Evolutionary conservation across 257 asterid genomes (phyloP).

Genomic region (Oldenlandia corymbosa): DNA sequence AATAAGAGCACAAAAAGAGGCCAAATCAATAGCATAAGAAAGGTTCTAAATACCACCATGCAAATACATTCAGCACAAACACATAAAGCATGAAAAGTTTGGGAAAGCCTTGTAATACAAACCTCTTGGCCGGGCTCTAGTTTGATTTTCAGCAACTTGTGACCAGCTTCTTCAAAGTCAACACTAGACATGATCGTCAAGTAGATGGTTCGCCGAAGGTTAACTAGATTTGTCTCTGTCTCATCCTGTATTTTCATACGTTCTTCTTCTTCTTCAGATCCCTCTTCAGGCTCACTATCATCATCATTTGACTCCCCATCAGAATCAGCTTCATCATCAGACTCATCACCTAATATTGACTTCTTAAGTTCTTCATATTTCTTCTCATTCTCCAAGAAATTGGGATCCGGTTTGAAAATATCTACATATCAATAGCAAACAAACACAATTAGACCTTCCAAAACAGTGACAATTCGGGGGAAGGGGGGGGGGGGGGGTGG

Average conservation of each 20-base stretch:
- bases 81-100: constrained; percentile 1
- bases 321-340: constrained; percentile 60
- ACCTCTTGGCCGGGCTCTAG: constrained; percentile 99
- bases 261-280: constrained; percentile 67
- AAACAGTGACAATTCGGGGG: no score
- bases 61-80: neutral
- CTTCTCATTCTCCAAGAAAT: constrained; percentile 72
- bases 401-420: constrained; percentile 81
- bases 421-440: constrained; percentile 30
- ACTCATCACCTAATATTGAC: constrained; percentile 83
- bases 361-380: constrained; percentile 78
- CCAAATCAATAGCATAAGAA: no score
- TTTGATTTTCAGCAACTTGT: constrained; percentile 74
- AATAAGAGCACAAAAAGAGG: no score
- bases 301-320: constrained; percentile 58
- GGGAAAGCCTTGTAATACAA: constrained; percentile 17
- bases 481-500: no score
- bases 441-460: neutral
- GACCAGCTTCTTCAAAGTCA: constrained; percentile 95
- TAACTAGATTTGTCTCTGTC: constrained; percentile 81
- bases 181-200: constrained; percentile 95
- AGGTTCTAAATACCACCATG: neutral
- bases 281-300: constrained; percentile 78
- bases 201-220: constrained; percentile 85
- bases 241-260: constrained; percentile 82